Conservation (phyloP, 2,329 filamentous ascomycete genomes). For the Aspergillus costaricaensis region DNA sequence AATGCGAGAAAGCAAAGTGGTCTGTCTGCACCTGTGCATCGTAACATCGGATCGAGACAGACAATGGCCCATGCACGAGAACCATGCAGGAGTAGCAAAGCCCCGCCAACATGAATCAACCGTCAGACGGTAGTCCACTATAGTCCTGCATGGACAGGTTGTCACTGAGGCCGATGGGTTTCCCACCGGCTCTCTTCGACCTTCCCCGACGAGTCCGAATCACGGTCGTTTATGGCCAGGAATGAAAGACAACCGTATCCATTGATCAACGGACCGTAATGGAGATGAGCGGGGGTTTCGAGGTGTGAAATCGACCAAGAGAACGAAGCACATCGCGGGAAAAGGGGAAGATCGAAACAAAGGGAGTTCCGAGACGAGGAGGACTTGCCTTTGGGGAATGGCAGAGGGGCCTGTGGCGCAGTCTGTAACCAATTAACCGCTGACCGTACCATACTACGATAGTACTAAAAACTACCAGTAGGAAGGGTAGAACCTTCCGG, state of each 20-base stretch:
- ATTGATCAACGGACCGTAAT: background rate
- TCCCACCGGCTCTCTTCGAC: background rate
- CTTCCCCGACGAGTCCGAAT: background rate
- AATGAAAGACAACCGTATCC: background rate
- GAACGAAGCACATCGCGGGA: background rate
- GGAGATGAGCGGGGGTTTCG: background rate
- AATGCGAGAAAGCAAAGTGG: slow-evolving; percentile 2
- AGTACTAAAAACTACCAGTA: too few species aligned
- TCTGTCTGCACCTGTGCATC: slow-evolving; percentile 7
- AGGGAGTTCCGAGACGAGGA: background rate
- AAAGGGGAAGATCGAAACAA: slow-evolving; percentile 1
- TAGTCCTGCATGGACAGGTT: slow-evolving; percentile 21
- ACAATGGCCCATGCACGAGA: slow-evolving; percentile 27
- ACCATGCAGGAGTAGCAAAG: slow-evolving; percentile 25
- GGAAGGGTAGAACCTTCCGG: background rate
- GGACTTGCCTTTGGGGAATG: background rate
- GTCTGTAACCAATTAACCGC: background rate
- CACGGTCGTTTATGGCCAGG: background rate
- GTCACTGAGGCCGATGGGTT: slow-evolving; percentile 2
- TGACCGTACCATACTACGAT: background rate
- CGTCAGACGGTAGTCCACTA: slow-evolving; percentile 23
- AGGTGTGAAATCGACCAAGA: background rate
- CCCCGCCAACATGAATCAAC: slow-evolving; percentile 31
- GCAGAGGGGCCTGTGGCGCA: slow-evolving; percentile 6
- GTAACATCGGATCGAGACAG: slow-evolving; percentile 19